These are phyloP conservation scores for Dalbergia oliveri DNA, from an alignment of 306 rosid genomes.

Conservation along the genomic window DNA sequence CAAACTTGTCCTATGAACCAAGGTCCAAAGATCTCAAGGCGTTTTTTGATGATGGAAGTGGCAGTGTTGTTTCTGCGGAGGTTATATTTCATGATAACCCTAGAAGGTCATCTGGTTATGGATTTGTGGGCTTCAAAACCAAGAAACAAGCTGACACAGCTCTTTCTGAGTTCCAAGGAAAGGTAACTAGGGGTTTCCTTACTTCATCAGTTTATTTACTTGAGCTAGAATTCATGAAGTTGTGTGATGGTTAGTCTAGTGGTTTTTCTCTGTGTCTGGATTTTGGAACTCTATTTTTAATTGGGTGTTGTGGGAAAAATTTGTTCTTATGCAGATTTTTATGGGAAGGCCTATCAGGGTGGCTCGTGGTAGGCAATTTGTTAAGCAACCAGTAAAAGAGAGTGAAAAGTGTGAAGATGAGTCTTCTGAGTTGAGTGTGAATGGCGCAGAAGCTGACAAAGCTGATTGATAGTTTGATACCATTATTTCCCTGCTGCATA, in stretches of 20 bases:
- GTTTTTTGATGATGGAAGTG: slow-evolving; percentile 68
- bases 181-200: slow-evolving; percentile 62
- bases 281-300: slow-evolving; percentile 4
- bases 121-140: slow-evolving; percentile 85
- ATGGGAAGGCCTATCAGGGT: slow-evolving; percentile 82
- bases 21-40: slow-evolving; percentile 81
- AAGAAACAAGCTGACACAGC: slow-evolving; percentile 86
- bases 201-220: slow-evolving; percentile 18
- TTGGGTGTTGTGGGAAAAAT: background rate
- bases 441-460: slow-evolving; percentile 50
- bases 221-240: slow-evolving; percentile 20
- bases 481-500: slow-evolving; percentile 24
- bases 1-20: slow-evolving; percentile 77
- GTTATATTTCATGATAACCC: slow-evolving; percentile 75
- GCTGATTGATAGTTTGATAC: slow-evolving; percentile 55
- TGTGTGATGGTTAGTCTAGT: background rate
- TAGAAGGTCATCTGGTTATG: slow-evolving; percentile 82
- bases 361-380: slow-evolving; percentile 76
- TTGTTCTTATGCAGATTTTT: slow-evolving; percentile 61
- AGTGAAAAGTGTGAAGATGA: slow-evolving; percentile 53
- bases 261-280: background rate
- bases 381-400: slow-evolving; percentile 55
- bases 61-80: slow-evolving; percentile 69
- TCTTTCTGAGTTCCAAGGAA: slow-evolving; percentile 73
- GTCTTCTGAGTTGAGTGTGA: slow-evolving; percentile 53